Percentiles rank a stretch among this genome's conserved stretches.
phyloP scores from a whole-genome alignment of 352 stramenopile genomes.

The Pythium aquatile region DNA sequence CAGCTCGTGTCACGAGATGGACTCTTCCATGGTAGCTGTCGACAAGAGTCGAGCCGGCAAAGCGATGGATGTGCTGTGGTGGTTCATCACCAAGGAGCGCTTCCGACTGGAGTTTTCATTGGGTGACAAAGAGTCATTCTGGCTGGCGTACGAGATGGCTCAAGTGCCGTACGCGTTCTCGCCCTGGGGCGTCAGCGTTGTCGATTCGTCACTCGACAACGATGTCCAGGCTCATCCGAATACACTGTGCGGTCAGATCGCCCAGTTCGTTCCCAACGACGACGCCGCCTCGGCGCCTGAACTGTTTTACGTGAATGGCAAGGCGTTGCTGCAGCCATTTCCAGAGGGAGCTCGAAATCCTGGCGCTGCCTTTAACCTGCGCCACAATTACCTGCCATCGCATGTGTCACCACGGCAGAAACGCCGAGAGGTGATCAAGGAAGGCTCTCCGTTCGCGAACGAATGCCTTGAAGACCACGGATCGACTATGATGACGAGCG shows the following conservation, averaged over 20 bases:
- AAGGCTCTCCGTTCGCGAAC: too few relatives aligned
- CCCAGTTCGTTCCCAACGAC: conserved; percentile 47
- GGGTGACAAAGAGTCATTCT: conserved; percentile 56
- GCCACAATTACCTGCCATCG: conserved; percentile 34
- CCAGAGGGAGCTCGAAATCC: conserved; percentile 22
- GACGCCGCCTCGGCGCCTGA: conserved; percentile 19
- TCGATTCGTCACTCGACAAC: conserved; percentile 43
- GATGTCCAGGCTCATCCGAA: conserved; percentile 43
- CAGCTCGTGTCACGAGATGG: conserved; percentile 39
- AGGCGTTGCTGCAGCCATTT: conserved; percentile 49
- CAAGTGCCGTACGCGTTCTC: conserved; percentile 64
- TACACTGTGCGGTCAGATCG: conserved; percentile 67
- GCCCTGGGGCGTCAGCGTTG: conserved; percentile 52
- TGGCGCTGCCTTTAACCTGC: conserved; percentile 22
- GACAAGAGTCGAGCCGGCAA: conserved; percentile 39
- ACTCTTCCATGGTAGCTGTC: conserved; percentile 54
- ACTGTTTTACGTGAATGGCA: conserved; percentile 59
- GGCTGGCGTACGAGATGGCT: conserved; percentile 58
- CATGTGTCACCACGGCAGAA: too few relatives aligned
- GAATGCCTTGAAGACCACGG: too few relatives aligned
- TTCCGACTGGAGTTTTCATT: conserved; percentile 54
- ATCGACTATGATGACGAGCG: too few relatives aligned
- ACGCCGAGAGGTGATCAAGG: too few relatives aligned
- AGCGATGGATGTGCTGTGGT: conserved; percentile 47
- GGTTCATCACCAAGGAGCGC: conserved; percentile 53